These are phyloP conservation scores for Ichthyophthirius multifiliis DNA, from an alignment of 169 alveolate genomes.

Conservation along the genomic window DNA sequence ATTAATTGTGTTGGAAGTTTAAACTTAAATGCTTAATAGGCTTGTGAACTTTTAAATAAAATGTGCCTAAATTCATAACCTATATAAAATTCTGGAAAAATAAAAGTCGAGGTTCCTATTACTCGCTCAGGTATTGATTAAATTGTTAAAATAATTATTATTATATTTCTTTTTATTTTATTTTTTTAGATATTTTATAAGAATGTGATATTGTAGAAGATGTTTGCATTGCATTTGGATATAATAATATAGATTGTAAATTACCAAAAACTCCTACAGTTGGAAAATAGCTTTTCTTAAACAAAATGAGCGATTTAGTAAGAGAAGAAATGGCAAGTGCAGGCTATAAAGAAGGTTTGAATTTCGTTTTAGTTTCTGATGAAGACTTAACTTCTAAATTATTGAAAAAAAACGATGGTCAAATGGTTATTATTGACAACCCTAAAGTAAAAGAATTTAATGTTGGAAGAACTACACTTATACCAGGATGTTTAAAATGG, in stretches of 20 bases:
- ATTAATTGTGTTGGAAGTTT: conserved; percentile 60
- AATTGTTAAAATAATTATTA: background rate
- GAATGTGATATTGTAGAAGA: conserved; percentile 97
- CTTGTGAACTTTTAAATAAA: conserved; percentile 48
- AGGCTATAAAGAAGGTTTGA: conserved; percentile 85
- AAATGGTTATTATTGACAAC: conserved; percentile 89
- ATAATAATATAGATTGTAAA: conserved; percentile 73
- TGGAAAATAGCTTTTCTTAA: conserved; percentile 23
- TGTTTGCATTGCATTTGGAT: conserved; percentile 95
- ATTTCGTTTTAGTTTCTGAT: conserved; percentile 70
- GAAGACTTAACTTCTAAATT: conserved; percentile 65
- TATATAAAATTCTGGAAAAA: conserved; percentile 29
- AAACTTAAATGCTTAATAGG: conserved; percentile 47
- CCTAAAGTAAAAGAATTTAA: conserved; percentile 92
- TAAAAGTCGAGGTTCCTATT: conserved; percentile 29
- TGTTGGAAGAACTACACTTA: conserved; percentile 90
- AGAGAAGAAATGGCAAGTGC: conserved; percentile 83
- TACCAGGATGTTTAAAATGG: conserved; percentile 92
- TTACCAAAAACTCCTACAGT: conserved; percentile 57
- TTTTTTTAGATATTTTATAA: conserved; percentile 94
- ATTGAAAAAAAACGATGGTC: conserved; percentile 47
- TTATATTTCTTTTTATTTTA: conserved; percentile 47
- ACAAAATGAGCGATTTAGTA: conserved; percentile 72
- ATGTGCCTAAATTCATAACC: conserved; percentile 61
- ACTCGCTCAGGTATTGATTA: conserved; percentile 15